Base-by-base conservation (phyloP, 106 monocot genomes). In the Iris macrosiphon region DNA sequence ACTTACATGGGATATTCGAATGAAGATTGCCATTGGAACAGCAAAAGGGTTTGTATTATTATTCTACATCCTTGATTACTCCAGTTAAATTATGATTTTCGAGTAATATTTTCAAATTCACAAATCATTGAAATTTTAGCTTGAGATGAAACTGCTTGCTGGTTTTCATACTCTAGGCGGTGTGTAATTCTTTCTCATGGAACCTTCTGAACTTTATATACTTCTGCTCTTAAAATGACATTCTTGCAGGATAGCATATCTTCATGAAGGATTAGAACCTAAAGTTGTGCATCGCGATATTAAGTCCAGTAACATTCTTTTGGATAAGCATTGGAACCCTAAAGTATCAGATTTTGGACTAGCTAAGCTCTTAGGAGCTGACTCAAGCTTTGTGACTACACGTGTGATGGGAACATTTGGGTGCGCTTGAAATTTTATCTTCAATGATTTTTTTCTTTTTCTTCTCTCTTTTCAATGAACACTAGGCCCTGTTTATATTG, bases 321-420 rank as follows among this genome's bases (percentile, higher is more conserved):
- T 95, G 31, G 94, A 95, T 31, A 81, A 79, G 55, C 71, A 79
- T 14, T 95, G 88, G 81, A 95, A 95, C 22, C 62, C 94, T 15
- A 95, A 89, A 72, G 81, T 95, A 18, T 88, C 94, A 3, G 94
- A 95, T 53, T 95, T 95, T 74, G 94, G 94, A 27, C 66, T 95
- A 44, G 94, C 88, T 10, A 95, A 95, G 68, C 81, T 88, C 4
- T 72, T 95, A 52, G 81, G 85, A 4, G 45, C 84, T 40, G 94
- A 65, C 24, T 85, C 88, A 31, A 95, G 63, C 73, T 89, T 55
- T 71, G 94, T 95, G 17, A 82, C 79, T 2, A 95, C 94, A 17
- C 78, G 94, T 35, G 88, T 95, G 6, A 95, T 95, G 94, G 94
- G 94, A 27, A 95, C 94, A 32, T 95, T 95, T 45, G 94, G 94